A percentile compares a stretch with the other conserved stretches of the same genome.
phyloP scores from a whole-genome alignment of 129 eudicot species.

The Flaveria brownii region DNA sequence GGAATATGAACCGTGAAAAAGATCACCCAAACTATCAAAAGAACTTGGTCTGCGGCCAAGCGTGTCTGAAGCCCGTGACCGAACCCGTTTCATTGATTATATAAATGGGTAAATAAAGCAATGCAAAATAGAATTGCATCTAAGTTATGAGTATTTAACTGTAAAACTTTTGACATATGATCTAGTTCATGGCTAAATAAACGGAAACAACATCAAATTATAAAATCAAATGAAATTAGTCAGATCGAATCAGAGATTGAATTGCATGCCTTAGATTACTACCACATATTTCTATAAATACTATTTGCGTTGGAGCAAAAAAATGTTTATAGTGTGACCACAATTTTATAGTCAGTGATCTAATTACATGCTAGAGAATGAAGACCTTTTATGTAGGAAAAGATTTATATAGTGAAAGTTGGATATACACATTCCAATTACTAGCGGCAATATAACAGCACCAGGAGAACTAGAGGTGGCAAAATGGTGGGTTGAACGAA shows the following conservation, averaged over 20 bases:
- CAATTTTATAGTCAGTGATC: background rate
- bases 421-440: background rate
- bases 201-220: background rate
- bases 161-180: background rate
- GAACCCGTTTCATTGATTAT: background rate
- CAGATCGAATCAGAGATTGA: background rate
- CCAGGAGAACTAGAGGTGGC: background rate
- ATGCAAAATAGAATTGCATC: background rate
- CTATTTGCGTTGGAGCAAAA: background rate
- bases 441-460: background rate
- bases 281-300: too few relatives aligned
- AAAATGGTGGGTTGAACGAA: background rate
- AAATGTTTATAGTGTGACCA: background rate
- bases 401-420: background rate
- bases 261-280: background rate
- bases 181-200: background rate
- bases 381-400: background rate
- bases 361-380: background rate
- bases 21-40: constrained; percentile 1
- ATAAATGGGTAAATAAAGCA: background rate
- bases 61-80: background rate
- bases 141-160: background rate
- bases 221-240: constrained; percentile 1
- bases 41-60: background rate
- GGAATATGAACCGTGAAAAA: background rate